Conservation (phyloP, 164 flowering plant genomes). For the Stephania japonica region DNA sequence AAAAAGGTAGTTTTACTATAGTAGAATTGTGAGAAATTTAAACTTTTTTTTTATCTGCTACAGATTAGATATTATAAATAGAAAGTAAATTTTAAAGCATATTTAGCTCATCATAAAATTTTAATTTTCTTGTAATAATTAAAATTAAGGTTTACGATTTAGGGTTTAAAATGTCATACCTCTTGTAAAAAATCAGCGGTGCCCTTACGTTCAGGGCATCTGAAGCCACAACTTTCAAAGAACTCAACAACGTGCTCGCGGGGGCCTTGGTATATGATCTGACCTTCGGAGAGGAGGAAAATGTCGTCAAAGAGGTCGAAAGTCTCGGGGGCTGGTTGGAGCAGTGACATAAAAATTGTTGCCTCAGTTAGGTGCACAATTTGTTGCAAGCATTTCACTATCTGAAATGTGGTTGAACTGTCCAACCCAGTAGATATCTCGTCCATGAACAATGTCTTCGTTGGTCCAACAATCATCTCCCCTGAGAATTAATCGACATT, state of each 20-base stretch:
- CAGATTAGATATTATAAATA: too few species aligned
- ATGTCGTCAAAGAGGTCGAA: slow-evolving; percentile 92
- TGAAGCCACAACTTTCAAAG: slow-evolving; percentile 77
- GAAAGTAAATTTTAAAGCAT: too few species aligned
- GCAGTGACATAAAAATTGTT: slow-evolving; percentile 80
- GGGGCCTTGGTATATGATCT: slow-evolving; percentile 90
- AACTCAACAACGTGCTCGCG: slow-evolving; percentile 69
- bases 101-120: too few species aligned
- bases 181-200: slow-evolving; percentile 95
- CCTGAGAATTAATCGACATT: slow-evolving; percentile 32
- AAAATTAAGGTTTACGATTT: not conserved
- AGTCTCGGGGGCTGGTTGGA: slow-evolving; percentile 97
- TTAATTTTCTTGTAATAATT: too few species aligned
- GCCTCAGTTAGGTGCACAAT: slow-evolving; percentile 79
- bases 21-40: too few species aligned
- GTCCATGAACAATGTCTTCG: slow-evolving; percentile 91
- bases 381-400: slow-evolving; percentile 94
- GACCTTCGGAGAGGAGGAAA: slow-evolving; percentile 79
- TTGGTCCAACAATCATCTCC: slow-evolving; percentile 97
- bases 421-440: slow-evolving; percentile 99
- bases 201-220: slow-evolving; percentile 86
- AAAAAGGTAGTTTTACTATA: too few species aligned
- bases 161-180: slow-evolving; percentile 32
- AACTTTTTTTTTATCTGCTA: too few species aligned
- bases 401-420: slow-evolving; percentile 94